phyloP scores from a whole-genome alignment of 257 asterid genomes.

The Solanum chilense region DNA sequence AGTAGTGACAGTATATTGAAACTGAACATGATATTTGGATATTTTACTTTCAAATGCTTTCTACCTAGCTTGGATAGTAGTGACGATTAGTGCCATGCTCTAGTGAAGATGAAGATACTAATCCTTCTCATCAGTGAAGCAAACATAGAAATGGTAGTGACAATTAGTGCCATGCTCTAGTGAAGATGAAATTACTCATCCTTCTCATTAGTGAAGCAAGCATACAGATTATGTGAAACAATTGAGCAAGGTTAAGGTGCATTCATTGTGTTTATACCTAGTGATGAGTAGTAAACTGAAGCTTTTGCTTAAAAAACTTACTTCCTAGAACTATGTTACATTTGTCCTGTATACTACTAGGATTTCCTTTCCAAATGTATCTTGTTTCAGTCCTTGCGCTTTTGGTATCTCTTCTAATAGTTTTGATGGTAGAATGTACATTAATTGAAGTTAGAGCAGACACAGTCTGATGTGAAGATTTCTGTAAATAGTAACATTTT shows the following conservation, averaged over 20 bases:
- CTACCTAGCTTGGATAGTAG: background rate
- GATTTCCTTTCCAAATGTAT: background rate
- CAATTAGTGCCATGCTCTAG: background rate
- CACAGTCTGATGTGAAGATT: background rate
- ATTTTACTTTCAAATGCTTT: background rate
- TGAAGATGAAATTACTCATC: background rate
- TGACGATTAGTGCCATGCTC: background rate
- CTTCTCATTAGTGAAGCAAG: background rate
- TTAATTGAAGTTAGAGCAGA: background rate
- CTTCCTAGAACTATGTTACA: background rate
- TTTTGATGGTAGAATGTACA: background rate
- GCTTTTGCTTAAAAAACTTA: background rate
- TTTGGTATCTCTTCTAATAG: background rate
- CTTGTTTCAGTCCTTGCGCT: background rate
- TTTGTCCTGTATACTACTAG: background rate
- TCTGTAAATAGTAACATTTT: background rate
- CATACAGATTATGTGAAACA: background rate
- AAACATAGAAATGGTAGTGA: background rate
- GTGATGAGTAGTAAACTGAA: background rate
- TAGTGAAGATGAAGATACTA: background rate
- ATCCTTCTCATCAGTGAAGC: background rate
- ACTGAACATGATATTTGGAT: background rate
- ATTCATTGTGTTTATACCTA: background rate
- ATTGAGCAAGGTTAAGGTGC: background rate
- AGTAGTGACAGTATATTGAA: background rate